A percentile compares a stretch with the other conserved stretches of the same genome.
Evolutionary conservation across 352 stramenopile species (phyloP).

Genomic region (Phytophthora kernoviae): DNA sequence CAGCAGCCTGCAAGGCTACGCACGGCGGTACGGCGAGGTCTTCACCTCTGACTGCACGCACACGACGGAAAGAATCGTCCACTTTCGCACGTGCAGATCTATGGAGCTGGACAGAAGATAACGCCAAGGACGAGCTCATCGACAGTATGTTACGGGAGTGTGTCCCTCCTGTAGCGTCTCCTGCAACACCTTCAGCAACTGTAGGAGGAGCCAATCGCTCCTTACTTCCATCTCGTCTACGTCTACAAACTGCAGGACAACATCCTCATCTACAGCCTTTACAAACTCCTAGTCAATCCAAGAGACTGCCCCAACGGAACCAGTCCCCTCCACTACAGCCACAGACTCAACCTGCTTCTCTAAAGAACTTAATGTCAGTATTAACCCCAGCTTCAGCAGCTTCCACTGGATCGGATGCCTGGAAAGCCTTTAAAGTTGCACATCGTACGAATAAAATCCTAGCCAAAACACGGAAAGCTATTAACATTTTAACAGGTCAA

Average conservation of each 20-base stretch:
- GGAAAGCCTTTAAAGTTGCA: conserved; percentile 67
- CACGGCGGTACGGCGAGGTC: background rate
- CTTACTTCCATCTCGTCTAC: conserved; percentile 21
- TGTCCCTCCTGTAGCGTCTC: conserved; percentile 22
- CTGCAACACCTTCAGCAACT: conserved; percentile 6
- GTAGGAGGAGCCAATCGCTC: conserved; percentile 5
- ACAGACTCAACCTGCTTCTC: conserved; percentile 19
- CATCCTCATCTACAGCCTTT: conserved; percentile 9
- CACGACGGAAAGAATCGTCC: conserved; percentile 24
- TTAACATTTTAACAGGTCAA: conserved; percentile 33
- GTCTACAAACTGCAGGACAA: conserved; percentile 3
- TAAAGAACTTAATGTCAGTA: conserved; percentile 21
- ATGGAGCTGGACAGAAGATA: conserved; percentile 55
- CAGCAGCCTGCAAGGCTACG: conserved; percentile 11
- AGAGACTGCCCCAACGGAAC: conserved; percentile 16
- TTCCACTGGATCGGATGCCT: conserved; percentile 38
- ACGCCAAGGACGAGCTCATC: conserved; percentile 46
- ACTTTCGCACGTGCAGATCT: conserved; percentile 62
- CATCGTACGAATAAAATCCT: conserved; percentile 67
- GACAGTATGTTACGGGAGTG: conserved; percentile 65
- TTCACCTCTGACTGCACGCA: background rate
- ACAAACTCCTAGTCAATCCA: conserved; percentile 7
- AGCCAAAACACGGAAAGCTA: conserved; percentile 57
- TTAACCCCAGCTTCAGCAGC: background rate
- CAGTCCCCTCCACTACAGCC: conserved; percentile 20